Conservation (phyloP, 495 filamentous ascomycete genomes). For the Aspergillus nanangensis region DNA sequence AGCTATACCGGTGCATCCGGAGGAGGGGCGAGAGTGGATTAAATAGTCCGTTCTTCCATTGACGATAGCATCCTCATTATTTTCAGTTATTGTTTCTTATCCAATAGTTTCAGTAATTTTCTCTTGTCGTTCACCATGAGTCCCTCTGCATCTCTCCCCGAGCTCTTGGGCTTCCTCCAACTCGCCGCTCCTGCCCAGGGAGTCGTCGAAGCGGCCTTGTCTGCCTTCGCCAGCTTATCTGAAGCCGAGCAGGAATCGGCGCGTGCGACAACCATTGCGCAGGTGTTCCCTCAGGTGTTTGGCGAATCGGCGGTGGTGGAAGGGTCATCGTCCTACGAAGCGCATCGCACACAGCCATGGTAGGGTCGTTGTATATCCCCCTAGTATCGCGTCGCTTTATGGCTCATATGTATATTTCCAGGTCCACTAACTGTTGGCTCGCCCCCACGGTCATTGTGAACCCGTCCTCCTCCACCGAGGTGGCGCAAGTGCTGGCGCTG, state of each 20-base stretch:
- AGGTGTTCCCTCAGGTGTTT: slow-evolving; percentile 5
- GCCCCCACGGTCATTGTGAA: slow-evolving; percentile 7
- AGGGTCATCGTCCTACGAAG: slow-evolving; percentile 1
- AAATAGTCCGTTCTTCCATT: too few relatives aligned
- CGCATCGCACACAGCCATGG: slow-evolving; percentile 2
- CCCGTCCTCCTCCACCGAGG: background rate
- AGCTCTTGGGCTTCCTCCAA: background rate
- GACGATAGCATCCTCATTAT: background rate
- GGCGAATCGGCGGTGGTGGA: slow-evolving; percentile 6
- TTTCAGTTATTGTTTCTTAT: background rate
- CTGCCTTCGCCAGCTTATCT: background rate
- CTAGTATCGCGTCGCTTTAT: too few relatives aligned
- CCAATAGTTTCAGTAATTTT: background rate
- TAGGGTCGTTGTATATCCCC: background rate
- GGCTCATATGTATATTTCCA: too few relatives aligned
- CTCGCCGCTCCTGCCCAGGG: background rate
- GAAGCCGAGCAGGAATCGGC: background rate
- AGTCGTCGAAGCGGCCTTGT: slow-evolving; percentile 2
- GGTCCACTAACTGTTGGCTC: slow-evolving; percentile 8
- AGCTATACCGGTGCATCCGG: too few relatives aligned
- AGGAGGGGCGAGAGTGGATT: too few relatives aligned
- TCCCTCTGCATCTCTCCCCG: background rate
- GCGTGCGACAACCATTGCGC: background rate
- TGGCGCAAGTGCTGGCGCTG: slow-evolving; percentile 3
- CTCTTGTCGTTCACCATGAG: background rate